A percentile compares a stretch with the other conserved stretches of the same genome.
Evolutionary conservation across 176 grass and related monocot genomes (phyloP).

Genomic region (Tillandsia leiboldiana): DNA sequence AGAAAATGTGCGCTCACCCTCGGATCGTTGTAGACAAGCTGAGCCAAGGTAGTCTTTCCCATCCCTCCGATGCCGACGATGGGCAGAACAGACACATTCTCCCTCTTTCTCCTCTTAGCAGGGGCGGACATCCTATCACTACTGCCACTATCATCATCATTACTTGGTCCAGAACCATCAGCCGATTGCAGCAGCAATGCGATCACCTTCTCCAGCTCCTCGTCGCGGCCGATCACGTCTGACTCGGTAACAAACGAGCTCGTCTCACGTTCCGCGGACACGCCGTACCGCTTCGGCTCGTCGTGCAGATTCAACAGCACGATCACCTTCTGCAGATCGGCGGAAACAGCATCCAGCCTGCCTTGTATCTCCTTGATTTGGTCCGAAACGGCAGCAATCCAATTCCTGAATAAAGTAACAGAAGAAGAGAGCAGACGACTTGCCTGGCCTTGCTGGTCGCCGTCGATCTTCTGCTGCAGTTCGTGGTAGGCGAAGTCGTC

Average conservation of each 20-base stretch:
- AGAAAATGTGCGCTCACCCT: slow-evolving; percentile 12
- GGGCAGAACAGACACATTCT: slow-evolving; percentile 12
- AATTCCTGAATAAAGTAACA: slow-evolving; percentile 4
- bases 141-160: not conserved
- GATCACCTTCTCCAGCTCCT: slow-evolving; percentile 1
- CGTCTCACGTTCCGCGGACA: not conserved
- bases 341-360: slow-evolving; percentile 12
- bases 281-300: slow-evolving; percentile 5
- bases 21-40: slow-evolving; percentile 13
- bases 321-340: slow-evolving; percentile 7
- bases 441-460: slow-evolving; percentile 7
- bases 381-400: not conserved
- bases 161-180: not conserved
- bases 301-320: slow-evolving; percentile 7
- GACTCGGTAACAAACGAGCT: not conserved
- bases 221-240: not conserved
- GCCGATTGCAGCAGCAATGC: not conserved
- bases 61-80: slow-evolving; percentile 25
- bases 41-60: slow-evolving; percentile 33
- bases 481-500: slow-evolving; percentile 21
- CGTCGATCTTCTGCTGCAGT: slow-evolving; percentile 3
- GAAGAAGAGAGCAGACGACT: not conserved
- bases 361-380: slow-evolving; percentile 17
- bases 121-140: not conserved
- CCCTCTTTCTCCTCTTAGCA: slow-evolving; percentile 9